Evolutionary conservation across 805 yeast genomes (phyloP).

Genomic region (Priceomyces medius): DNA sequence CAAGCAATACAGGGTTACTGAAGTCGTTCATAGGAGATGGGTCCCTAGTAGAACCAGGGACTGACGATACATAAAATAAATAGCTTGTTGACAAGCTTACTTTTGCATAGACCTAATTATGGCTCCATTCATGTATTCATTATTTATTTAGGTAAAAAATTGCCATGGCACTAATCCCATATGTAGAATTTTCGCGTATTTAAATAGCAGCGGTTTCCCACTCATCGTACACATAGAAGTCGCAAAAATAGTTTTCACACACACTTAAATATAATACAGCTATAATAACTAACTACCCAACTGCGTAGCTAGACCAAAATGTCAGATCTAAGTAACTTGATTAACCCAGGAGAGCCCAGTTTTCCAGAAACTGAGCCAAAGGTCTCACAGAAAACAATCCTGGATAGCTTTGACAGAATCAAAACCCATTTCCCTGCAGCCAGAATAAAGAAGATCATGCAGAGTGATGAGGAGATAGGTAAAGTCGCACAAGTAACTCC

Average conservation of each 20-base stretch:
- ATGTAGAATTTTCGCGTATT: conserved; percentile 6
- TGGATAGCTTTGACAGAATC: conserved; percentile 46
- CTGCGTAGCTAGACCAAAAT: neutral
- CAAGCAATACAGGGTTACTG: conserved; percentile 52
- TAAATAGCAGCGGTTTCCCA: conserved; percentile 11
- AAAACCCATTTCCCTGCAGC: conserved; percentile 91
- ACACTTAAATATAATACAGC: too few species aligned
- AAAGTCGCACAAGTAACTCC: conserved; percentile 99
- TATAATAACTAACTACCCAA: too few species aligned
- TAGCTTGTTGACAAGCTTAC: neutral
- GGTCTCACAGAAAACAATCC: conserved; percentile 32
- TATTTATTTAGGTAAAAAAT: too few species aligned
- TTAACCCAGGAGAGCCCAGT: conserved; percentile 6
- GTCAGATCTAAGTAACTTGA: conserved; percentile 8
- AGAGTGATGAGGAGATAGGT: conserved; percentile 96
- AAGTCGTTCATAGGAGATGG: conserved; percentile 78
- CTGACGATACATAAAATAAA: conserved; percentile 30
- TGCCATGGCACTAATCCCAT: conserved; percentile 5
- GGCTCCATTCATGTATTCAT: too few species aligned
- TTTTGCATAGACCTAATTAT: too few species aligned
- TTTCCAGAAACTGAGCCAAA: conserved; percentile 6
- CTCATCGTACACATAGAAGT: conserved; percentile 1
- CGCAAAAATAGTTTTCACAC: too few species aligned
- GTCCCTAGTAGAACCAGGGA: conserved; percentile 82
- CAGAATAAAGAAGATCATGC: conserved; percentile 94